Evolutionary conservation across 169 alveolate species (phyloP), one percentile per base, ranked within the genome.

Genomic region (Cryptosporidium ubiquitum): DNA sequence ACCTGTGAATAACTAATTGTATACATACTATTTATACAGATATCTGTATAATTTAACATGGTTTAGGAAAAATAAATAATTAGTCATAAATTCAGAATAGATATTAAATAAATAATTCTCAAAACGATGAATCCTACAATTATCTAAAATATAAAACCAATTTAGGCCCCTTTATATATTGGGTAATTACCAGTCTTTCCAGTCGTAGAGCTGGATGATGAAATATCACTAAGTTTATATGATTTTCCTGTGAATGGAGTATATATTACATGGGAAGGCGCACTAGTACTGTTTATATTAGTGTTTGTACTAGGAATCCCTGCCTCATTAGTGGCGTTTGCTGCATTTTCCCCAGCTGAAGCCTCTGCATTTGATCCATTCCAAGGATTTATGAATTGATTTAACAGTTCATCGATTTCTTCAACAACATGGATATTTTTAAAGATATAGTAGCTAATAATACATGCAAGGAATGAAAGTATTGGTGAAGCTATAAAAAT

Each of bases 161-260:
- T 79, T 79, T 79, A 79, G 73, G 89, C 61, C 33, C 89, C 89
- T 14, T 64, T 79, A 79, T 79, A 79, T 79, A 79, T 49, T 44
- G 73, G 89, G 23, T 64, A 44, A 58, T 26, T 79, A 44, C 75
- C 35, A 37, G 49, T 29, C 35, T 61, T 39, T n/a, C 40, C 79
- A 26, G 26, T 33, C 33, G 14, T 37, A 37, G 51, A 64, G 29
- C 7, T 64, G 9, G 47, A 37, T n/a, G 89, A 61, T 10, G 89
- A 79, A 20, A 64, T 37, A 16, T 79, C 89, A 61, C 89, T 79
- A 40, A 79, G 58, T 26, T 66, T 79, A 26, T 79, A 79, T 39
- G 89, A 40, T 33, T 69, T 79, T 18, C 89, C 89, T n/a, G 89
- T 61, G 52, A 79, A 79, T 14, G 89, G 89, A 26, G 89, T 47